Percentiles rank a stretch among this genome's conserved stretches.
Evolutionary conservation across 176 grass and related monocot species (phyloP).

Genomic region (Thalia dealbata): DNA sequence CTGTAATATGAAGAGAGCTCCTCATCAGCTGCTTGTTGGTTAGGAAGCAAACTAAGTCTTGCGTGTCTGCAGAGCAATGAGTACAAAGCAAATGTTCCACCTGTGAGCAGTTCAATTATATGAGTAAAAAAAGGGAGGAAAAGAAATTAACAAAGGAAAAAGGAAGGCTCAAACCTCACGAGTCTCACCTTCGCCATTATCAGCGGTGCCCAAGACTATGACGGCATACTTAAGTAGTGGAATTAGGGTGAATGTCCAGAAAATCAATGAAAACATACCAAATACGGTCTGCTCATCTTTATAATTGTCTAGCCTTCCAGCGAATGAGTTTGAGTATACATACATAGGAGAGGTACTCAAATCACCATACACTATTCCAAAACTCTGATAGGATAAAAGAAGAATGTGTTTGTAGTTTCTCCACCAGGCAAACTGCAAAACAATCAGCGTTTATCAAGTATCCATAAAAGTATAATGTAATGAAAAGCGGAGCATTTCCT

Average conservation of each 20-base stretch:
- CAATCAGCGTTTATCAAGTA: not conserved
- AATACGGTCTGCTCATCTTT: slow-evolving; percentile 70
- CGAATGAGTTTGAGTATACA: slow-evolving; percentile 75
- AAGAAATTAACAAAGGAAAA: not conserved
- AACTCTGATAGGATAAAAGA: slow-evolving; percentile 94
- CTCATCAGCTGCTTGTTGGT: slow-evolving; percentile 95
- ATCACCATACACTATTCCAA: slow-evolving; percentile 87
- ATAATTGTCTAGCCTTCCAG: slow-evolving; percentile 36
- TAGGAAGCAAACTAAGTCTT: slow-evolving; percentile 83
- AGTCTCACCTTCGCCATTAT: slow-evolving; percentile 73
- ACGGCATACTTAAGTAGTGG: slow-evolving; percentile 85
- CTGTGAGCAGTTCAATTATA: slow-evolving; percentile 34
- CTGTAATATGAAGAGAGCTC: slow-evolving; percentile 84
- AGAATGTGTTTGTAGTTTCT: slow-evolving; percentile 52
- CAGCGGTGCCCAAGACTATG: slow-evolving; percentile 69
- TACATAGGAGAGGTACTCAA: slow-evolving; percentile 88
- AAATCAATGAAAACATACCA: slow-evolving; percentile 76
- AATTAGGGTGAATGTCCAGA: slow-evolving; percentile 95
- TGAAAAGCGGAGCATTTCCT: not conserved
- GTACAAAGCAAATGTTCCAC: slow-evolving; percentile 92
- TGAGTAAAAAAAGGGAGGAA: not conserved
- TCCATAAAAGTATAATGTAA: not conserved
- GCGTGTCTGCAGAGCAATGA: slow-evolving; percentile 94
- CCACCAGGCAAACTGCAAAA: slow-evolving; percentile 23
- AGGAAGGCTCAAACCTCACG: not conserved